Base-by-base conservation (phyloP, 768 basidiomycete species). In the Calocera viscosa region DNA sequence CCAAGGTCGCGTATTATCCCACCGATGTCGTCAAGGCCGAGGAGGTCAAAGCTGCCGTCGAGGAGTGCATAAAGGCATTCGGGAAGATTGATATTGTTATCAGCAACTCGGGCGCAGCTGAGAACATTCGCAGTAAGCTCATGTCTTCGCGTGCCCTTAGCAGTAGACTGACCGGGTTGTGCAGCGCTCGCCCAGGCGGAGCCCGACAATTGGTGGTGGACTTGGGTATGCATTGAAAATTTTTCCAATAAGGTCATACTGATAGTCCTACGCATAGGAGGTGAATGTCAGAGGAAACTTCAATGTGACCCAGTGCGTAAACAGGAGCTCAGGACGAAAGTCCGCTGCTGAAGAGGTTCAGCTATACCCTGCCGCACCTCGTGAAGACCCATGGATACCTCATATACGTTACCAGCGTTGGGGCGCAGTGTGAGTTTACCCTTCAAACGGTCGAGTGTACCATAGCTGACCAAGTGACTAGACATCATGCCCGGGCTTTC, bases 51-150 rank as follows among this genome's bases (percentile, higher is more conserved):
- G 71, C 67, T 14, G 76, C 72, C 1, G 72, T 75, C 16, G 64
- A 66, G 7, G 69, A 41, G 2, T 71, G 72, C 16, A 49, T 72
- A 5, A 66, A 65, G 8, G 69, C 60, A 0, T 77, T 75, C 43
- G 75, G 74, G 3, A 53, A 65, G 12, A 69, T 77, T 1, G 75
- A 77, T 63, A 68, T 75, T 26, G 67, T 73, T 14, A 30, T 77
- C 19, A 71, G 70, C 30, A 76, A 73, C 65, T 74, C 76, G 2
- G 75, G 74, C 7, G 38, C 34, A 14, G 26, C 2, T 14, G 28
- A 24, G 19, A 22, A 11, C 19, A 64, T 47, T 26, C 32, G 34
- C 32, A 39, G 47, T 14, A 16, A 32, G 47, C 32, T n/a, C 17
- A 5, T 66, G n/a, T n/a, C n/a, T n/a, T n/a, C n/a, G n/a, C n/a